A percentile compares a stretch with the other conserved stretches of the same genome.
Conservation (phyloP, 208 protist genomes). For the Leishmania martiniquensis region DNA sequence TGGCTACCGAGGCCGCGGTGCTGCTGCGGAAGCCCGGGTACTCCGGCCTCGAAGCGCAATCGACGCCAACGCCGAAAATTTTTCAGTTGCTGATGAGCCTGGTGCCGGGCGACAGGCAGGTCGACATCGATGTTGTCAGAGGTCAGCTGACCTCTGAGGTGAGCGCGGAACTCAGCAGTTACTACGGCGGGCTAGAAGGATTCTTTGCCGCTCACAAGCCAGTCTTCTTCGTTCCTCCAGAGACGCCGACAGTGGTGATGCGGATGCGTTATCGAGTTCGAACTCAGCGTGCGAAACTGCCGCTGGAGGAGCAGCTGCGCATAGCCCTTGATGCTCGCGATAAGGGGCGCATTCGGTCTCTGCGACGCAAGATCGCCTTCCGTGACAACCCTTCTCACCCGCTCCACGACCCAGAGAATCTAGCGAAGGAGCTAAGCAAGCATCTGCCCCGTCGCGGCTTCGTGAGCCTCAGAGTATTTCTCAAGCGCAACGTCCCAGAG, state of each 20-base stretch:
- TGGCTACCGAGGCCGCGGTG: conserved; percentile 43
- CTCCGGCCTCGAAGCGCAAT: conserved; percentile 60
- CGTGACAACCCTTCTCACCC: conserved; percentile 83
- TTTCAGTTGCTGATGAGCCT: conserved; percentile 59
- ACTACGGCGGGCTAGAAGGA: conserved; percentile 57
- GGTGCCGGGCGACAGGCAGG: conserved; percentile 51
- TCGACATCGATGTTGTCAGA: conserved; percentile 51
- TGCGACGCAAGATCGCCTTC: conserved; percentile 87
- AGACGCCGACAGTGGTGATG: conserved; percentile 76
- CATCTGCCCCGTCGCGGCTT: conserved; percentile 79
- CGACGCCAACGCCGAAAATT: conserved; percentile 73
- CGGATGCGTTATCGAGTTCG: conserved; percentile 71
- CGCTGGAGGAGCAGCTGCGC: conserved; percentile 86
- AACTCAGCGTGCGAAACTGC: conserved; percentile 52
- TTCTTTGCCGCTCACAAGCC: conserved; percentile 73
- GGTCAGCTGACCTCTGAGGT: conserved; percentile 38
- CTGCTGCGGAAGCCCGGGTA: conserved; percentile 69
- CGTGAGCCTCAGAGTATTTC: conserved; percentile 62
- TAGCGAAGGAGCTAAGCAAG: conserved; percentile 80
- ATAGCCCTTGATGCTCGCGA: conserved; percentile 62
- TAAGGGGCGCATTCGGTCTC: conserved; percentile 60
- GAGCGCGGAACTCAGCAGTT: conserved; percentile 50
- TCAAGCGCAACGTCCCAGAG: conserved; percentile 70
- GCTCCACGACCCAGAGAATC: conserved; percentile 89
- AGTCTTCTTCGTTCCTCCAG: conserved; percentile 66